A percentile compares a stretch with the other conserved stretches of the same genome.
phyloP scores from a whole-genome alignment of 2,329 filamentous ascomycete genomes.

The Ramularia endophylla region DNA sequence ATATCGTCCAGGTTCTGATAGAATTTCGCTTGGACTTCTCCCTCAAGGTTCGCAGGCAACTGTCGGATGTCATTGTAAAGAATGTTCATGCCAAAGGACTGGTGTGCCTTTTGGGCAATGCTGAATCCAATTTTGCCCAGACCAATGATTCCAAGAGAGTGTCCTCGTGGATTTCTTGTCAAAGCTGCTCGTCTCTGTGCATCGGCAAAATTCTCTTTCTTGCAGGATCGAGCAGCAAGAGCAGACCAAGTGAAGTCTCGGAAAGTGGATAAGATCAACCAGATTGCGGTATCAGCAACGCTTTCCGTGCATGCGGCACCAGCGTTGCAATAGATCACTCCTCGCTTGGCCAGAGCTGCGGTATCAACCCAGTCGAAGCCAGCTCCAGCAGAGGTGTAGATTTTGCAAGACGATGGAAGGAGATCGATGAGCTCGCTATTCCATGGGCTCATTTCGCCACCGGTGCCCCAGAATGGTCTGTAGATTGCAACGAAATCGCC shows the following conservation, averaged over 20 bases:
- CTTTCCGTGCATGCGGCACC: slow-evolving; percentile 65
- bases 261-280: slow-evolving; percentile 64
- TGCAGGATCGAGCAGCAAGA: slow-evolving; percentile 46
- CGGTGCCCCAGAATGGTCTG: slow-evolving; percentile 58
- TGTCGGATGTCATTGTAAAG: slow-evolving; percentile 56
- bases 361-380: slow-evolving; percentile 61
- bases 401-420: slow-evolving; percentile 48
- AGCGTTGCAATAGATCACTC: slow-evolving; percentile 67
- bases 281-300: slow-evolving; percentile 65
- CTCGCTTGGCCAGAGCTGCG: slow-evolving; percentile 54
- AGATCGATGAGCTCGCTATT: slow-evolving; percentile 52
- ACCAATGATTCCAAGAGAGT: slow-evolving; percentile 61
- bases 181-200: slow-evolving; percentile 55
- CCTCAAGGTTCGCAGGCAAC: slow-evolving; percentile 42
- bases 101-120: slow-evolving; percentile 53
- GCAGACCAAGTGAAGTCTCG: slow-evolving; percentile 62
- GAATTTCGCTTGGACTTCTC: slow-evolving; percentile 48
- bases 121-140: slow-evolving; percentile 50
- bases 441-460: slow-evolving; percentile 61
- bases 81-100: slow-evolving; percentile 62
- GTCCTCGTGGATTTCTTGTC: slow-evolving; percentile 38
- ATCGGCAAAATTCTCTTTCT: slow-evolving; percentile 45
- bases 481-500: slow-evolving; percentile 45
- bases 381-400: slow-evolving; percentile 56
- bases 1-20: slow-evolving; percentile 49